Evolutionary conservation across 169 alveolate species (phyloP).

Genomic region (Cryptosporidium baileyi): DNA sequence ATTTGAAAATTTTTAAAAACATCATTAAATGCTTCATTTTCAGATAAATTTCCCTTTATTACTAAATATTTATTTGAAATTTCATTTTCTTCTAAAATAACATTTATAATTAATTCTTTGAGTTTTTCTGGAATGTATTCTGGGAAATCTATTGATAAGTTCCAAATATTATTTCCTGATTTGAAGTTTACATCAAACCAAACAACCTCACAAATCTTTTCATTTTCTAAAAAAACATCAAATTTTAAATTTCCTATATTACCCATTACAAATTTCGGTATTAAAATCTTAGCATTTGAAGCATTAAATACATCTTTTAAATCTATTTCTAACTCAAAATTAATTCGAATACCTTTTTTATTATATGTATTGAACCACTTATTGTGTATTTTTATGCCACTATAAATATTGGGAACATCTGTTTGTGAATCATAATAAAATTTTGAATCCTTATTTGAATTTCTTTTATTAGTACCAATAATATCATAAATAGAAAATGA

Average conservation of each 20-base stretch:
- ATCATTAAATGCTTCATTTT: conserved; percentile 15
- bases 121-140: background rate
- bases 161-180: conserved; percentile 31
- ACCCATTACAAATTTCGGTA: conserved; percentile 28
- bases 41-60: conserved; percentile 34
- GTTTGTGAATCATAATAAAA: background rate
- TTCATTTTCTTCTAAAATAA: background rate
- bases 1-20: conserved; percentile 5
- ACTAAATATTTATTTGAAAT: background rate
- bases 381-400: conserved; percentile 6
- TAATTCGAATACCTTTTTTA: background rate
- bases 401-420: too few relatives aligned
- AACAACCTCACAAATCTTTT: background rate
- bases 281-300: background rate
- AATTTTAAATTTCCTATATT: conserved; percentile 53
- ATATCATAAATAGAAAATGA: background rate
- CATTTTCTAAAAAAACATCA: background rate
- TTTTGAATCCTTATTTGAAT: background rate
- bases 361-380: background rate
- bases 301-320: background rate
- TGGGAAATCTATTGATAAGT: conserved; percentile 17
- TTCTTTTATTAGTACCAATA: too few relatives aligned
- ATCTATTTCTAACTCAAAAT: conserved; percentile 25
- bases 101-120: background rate
- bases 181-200: conserved; percentile 45